Evolutionary conservation across 2,329 filamentous ascomycete genomes (phyloP).

Genomic region (Colletotrichum sp.): DNA sequence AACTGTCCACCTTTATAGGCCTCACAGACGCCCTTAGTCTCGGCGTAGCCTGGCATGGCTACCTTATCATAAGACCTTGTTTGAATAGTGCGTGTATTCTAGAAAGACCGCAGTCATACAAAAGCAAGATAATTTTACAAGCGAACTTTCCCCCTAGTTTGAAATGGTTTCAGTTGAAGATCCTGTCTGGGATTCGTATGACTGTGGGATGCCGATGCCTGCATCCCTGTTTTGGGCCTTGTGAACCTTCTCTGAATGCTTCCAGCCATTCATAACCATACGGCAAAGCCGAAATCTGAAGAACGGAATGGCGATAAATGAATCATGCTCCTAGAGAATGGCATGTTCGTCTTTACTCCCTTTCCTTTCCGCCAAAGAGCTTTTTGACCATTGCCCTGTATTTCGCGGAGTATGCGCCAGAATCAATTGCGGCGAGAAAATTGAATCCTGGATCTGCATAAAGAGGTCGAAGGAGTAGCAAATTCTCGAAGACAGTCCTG

Average conservation of each 20-base stretch:
- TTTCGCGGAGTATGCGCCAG: rapidly evolving
- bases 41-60: neutral
- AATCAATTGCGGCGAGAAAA: no score
- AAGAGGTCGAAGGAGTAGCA: neutral
- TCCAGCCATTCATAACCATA: neutral
- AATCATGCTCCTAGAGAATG: neutral
- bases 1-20: neutral
- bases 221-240: neutral
- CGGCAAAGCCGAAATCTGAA: neutral
- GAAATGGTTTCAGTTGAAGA: neutral
- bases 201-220: neutral
- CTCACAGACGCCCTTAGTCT: neutral
- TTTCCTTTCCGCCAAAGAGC: neutral
- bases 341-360: neutral
- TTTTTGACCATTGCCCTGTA: neutral
- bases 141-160: neutral
- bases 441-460: neutral
- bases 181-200: neutral
- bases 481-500: neutral
- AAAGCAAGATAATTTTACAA: neutral
- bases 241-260: neutral
- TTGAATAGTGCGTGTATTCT: neutral
- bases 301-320: neutral
- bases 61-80: neutral
- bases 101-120: neutral